phyloP scores from a whole-genome alignment of 176 grass and related monocot genomes.

The Avena eriantha region DNA sequence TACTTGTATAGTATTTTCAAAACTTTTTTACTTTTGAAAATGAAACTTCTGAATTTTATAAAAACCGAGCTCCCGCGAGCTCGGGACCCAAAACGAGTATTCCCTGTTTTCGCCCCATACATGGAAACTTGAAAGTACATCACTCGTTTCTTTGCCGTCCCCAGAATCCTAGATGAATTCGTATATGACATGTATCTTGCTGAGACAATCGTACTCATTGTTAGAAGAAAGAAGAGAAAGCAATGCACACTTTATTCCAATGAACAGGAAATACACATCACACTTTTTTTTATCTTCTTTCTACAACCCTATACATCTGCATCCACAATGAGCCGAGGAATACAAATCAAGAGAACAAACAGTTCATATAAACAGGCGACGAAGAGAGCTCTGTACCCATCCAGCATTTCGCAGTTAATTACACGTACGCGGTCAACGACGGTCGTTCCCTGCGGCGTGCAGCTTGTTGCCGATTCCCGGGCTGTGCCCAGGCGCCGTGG shows the following conservation, averaged over 20 bases:
- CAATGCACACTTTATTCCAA: constrained; percentile 17
- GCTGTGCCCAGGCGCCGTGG: constrained; percentile 67
- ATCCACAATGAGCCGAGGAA: background rate
- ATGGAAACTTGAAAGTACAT: no score
- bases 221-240: background rate
- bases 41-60: no score
- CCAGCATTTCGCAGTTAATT: background rate
- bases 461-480: constrained; percentile 70
- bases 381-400: background rate
- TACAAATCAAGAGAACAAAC: constrained; percentile 15
- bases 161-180: no score
- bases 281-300: background rate
- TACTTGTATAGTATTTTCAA: no score
- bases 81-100: no score
- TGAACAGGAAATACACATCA: background rate
- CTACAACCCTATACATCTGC: background rate
- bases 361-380: background rate
- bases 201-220: background rate
- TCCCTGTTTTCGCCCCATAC: no score
- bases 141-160: no score
- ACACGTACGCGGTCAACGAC: background rate
- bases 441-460: constrained; percentile 40
- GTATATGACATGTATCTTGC: no score
- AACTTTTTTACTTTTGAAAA: no score
- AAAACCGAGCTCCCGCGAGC: no score